These are phyloP conservation scores for Fusarium subglutinans DNA, from an alignment of 2,329 filamentous ascomycete species.

Conservation along the genomic window DNA sequence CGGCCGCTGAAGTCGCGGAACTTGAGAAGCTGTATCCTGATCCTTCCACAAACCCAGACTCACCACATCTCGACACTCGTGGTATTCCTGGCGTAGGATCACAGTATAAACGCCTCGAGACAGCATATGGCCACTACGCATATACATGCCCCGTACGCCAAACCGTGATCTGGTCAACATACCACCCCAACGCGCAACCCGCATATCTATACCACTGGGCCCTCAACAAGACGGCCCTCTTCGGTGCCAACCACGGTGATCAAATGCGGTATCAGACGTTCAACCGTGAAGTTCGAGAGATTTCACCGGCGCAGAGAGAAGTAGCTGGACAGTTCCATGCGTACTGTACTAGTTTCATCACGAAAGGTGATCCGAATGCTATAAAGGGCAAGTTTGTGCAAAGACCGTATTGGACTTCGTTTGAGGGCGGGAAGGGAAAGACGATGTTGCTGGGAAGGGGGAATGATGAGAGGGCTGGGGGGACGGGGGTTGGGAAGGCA, in stretches of 20 bases:
- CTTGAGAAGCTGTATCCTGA: slow-evolving; percentile 35
- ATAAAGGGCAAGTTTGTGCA: slow-evolving; percentile 34
- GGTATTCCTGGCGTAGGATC: slow-evolving; percentile 22
- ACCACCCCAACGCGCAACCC: slow-evolving; percentile 32
- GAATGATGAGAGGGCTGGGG: slow-evolving; percentile 59
- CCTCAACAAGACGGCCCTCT: slow-evolving; percentile 39
- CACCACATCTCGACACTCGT: slow-evolving; percentile 28
- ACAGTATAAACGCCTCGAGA: slow-evolving; percentile 34
- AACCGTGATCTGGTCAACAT: slow-evolving; percentile 36
- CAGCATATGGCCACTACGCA: slow-evolving; percentile 38
- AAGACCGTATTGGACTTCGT: slow-evolving; percentile 39
- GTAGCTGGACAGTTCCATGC: slow-evolving; percentile 33
- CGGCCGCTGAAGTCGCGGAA: slow-evolving; percentile 12
- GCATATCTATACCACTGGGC: slow-evolving; percentile 46
- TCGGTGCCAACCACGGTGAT: slow-evolving; percentile 39
- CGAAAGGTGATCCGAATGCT: slow-evolving; percentile 32
- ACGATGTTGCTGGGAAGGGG: slow-evolving; percentile 58
- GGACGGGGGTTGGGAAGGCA: slow-evolving; percentile 46
- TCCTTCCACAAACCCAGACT: slow-evolving; percentile 22
- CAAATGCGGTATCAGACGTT: slow-evolving; percentile 50
- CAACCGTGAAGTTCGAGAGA: slow-evolving; percentile 48
- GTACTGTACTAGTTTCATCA: slow-evolving; percentile 38
- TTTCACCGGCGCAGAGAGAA: slow-evolving; percentile 45
- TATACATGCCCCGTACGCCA: slow-evolving; percentile 38
- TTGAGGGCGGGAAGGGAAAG: slow-evolving; percentile 38